These are phyloP conservation scores for Lactarius akahatsu DNA, from an alignment of 768 basidiomycete genomes.

Conservation along the genomic window DNA sequence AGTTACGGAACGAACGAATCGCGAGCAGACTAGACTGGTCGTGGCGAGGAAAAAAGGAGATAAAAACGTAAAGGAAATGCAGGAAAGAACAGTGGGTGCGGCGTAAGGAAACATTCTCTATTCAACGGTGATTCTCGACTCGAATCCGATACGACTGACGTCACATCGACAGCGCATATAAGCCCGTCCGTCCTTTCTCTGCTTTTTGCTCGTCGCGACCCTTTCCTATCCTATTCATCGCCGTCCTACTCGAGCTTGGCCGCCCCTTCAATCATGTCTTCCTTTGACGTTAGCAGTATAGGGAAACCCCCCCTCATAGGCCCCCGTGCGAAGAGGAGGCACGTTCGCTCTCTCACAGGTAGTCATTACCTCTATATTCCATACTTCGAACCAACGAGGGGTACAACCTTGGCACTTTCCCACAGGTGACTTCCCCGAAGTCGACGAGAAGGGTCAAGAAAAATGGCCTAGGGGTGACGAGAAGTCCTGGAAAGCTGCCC, in stretches of 20 bases:
- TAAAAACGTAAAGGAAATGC: neutral
- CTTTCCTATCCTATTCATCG: neutral
- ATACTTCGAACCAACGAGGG: neutral
- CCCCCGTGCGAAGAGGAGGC: constrained; percentile 22
- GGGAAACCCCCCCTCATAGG: constrained; percentile 16
- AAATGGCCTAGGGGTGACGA: constrained; percentile 86
- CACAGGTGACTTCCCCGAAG: constrained; percentile 78
- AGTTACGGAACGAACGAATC: neutral
- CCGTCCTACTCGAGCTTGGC: neutral
- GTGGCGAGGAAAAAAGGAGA: neutral
- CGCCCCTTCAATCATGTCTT: constrained; percentile 18
- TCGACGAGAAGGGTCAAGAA: constrained; percentile 73
- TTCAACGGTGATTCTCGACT: neutral
- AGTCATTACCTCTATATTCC: constrained; percentile 17
- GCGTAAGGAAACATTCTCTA: neutral
- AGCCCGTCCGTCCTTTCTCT: neutral
- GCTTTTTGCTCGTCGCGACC: neutral
- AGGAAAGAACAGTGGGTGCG: neutral
- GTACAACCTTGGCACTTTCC: neutral
- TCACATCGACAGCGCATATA: constrained; percentile 23
- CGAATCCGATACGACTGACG: constrained; percentile 7
- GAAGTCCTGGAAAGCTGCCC: constrained; percentile 63
- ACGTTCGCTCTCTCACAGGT: constrained; percentile 50
- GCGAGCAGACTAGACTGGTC: neutral
- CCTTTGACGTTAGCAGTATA: constrained; percentile 16